Conservation (phyloP, 371 early-diverging fungal species). For the Syncephalis fuscata region DNA sequence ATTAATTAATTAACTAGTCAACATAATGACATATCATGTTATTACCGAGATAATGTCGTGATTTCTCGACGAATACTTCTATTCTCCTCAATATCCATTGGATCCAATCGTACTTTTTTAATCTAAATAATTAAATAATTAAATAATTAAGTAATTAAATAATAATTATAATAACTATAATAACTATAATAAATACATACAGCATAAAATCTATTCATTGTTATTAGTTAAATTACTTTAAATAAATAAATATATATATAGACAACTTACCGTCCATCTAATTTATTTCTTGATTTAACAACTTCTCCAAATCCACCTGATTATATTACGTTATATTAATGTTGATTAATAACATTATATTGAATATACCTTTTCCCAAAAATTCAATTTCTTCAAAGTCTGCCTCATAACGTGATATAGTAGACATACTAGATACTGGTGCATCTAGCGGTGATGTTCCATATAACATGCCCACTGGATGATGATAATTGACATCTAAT, state of each 20-base stretch:
- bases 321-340: background rate
- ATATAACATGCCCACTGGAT: background rate
- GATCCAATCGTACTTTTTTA: slow-evolving; percentile 68
- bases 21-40: no score
- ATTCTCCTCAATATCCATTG: slow-evolving; percentile 55
- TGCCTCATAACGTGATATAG: slow-evolving; percentile 49
- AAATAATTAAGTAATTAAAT: background rate
- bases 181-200: no score
- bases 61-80: slow-evolving; percentile 81
- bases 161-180: slow-evolving; percentile 2
- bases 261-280: slow-evolving; percentile 10
- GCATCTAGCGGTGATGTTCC: background rate
- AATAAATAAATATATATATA: background rate
- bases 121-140: slow-evolving; percentile 13
- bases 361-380: slow-evolving; percentile 55
- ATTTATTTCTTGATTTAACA: slow-evolving; percentile 70
- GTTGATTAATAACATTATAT: no score
- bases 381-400: slow-evolving; percentile 92
- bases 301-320: slow-evolving; percentile 80
- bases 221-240: background rate
- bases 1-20: no score
- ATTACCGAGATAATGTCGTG: slow-evolving; percentile 49
- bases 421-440: slow-evolving; percentile 3
- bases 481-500: background rate
- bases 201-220: slow-evolving; percentile 4